These are phyloP conservation scores for Nothomitra cinnamomea DNA, from an alignment of 2,329 filamentous ascomycete species.

Conservation along the genomic window DNA sequence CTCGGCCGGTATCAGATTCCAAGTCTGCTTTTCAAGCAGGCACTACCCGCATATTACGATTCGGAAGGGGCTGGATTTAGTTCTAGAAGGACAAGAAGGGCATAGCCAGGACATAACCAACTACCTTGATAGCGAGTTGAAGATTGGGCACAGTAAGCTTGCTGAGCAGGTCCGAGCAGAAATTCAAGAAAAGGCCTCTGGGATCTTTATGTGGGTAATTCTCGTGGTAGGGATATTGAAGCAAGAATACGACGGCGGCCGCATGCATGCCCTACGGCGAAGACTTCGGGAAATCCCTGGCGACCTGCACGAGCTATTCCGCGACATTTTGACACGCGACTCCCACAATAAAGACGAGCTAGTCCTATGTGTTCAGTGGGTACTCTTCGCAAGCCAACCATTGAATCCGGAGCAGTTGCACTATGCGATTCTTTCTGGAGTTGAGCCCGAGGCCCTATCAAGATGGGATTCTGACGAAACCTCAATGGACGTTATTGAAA, in stretches of 20 bases:
- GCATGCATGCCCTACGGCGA: background rate
- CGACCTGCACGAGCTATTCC: background rate
- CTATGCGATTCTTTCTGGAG: conserved; percentile 7
- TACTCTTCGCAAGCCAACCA: conserved; percentile 6
- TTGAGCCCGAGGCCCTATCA: conserved; percentile 1
- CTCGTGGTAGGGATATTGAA: conserved; percentile 18
- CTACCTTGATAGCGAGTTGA: conserved; percentile 15
- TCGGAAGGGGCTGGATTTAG: conserved; percentile 13
- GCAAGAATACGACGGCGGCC: conserved; percentile 19
- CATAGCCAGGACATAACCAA: conserved; percentile 15
- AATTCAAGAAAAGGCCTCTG: conserved; percentile 13
- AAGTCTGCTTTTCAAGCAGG: conserved; percentile 15
- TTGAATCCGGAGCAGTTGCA: conserved; percentile 7
- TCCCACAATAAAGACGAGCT: background rate
- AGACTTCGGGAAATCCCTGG: background rate
- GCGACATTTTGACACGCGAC: too few relatives aligned
- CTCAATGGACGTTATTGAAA: conserved; percentile 8
- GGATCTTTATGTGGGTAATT: conserved; percentile 15
- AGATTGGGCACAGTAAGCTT: conserved; percentile 9
- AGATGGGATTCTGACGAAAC: conserved; percentile 11
- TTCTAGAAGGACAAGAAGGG: conserved; percentile 14
- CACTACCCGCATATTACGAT: conserved; percentile 16
- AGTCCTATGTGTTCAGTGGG: conserved; percentile 7
- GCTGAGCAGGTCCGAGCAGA: conserved; percentile 11
- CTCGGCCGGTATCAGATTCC: conserved; percentile 6